Conservation (phyloP, 2,329 filamentous ascomycete species). For the Scytalidium lignicola region DNA sequence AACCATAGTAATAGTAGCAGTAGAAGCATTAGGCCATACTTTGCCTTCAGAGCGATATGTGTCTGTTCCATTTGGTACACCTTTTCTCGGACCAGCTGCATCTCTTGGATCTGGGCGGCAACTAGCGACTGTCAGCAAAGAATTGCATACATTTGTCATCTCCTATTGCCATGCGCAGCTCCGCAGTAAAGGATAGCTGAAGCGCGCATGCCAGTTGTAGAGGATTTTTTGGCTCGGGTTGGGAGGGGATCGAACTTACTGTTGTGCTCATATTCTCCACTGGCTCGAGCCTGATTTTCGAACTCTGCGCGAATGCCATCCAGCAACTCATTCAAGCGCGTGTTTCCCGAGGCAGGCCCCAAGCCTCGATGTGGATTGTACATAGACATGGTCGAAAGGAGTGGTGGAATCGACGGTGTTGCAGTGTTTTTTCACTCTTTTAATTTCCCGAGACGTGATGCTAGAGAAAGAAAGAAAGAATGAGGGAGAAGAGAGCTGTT, state of each 20-base stretch:
- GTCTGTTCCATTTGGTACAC: slow-evolving; percentile 89
- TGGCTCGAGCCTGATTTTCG: slow-evolving; percentile 74
- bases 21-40: slow-evolving; percentile 53
- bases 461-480: slow-evolving; percentile 1
- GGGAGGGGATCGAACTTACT: slow-evolving; percentile 64
- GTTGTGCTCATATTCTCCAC: slow-evolving; percentile 86
- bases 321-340: slow-evolving; percentile 82
- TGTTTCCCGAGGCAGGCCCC: slow-evolving; percentile 60
- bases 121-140: slow-evolving; percentile 48
- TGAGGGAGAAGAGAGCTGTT: background rate
- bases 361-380: slow-evolving; percentile 84
- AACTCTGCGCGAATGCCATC: slow-evolving; percentile 90
- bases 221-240: slow-evolving; percentile 1
- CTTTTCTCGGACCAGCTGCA: slow-evolving; percentile 89
- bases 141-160: background rate
- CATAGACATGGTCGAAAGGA: slow-evolving; percentile 58
- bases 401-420: slow-evolving; percentile 1
- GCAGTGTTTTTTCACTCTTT: too few relatives aligned
- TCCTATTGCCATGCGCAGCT: background rate
- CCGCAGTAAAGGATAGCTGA: too few relatives aligned
- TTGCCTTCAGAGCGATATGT: slow-evolving; percentile 82
- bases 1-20: background rate
- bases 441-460: too few relatives aligned
- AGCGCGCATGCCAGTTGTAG: background rate
- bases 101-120: slow-evolving; percentile 84